These are phyloP conservation scores for Begonia peltatifolia DNA, from an alignment of 306 rosid genomes.

Conservation along the genomic window DNA sequence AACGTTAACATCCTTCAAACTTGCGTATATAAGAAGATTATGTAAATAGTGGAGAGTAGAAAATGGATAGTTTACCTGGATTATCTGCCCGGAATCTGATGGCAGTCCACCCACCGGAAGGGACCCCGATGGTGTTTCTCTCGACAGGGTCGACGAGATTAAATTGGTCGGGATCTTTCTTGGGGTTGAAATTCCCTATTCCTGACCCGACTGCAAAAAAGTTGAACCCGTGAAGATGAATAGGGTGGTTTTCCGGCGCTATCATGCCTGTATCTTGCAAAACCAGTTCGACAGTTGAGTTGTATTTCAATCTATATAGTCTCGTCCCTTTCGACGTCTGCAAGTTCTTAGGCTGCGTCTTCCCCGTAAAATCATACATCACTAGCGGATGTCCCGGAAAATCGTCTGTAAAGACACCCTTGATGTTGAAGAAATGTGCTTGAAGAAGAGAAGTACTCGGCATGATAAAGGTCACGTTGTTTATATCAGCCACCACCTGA, in stretches of 20 bases:
- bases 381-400: slow-evolving; percentile 49
- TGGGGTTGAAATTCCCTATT: slow-evolving; percentile 48
- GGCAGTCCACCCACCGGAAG: slow-evolving; percentile 74
- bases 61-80: slow-evolving; percentile 38
- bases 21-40: no score
- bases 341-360: slow-evolving; percentile 33
- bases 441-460: slow-evolving; percentile 62
- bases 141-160: slow-evolving; percentile 75
- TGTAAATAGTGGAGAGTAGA: no score
- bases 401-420: slow-evolving; percentile 67
- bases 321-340: slow-evolving; percentile 48
- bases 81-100: slow-evolving; percentile 79
- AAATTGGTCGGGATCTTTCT: slow-evolving; percentile 43
- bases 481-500: slow-evolving; percentile 54
- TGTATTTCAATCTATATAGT: slow-evolving; percentile 58
- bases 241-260: slow-evolving; percentile 69
- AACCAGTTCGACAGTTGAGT: slow-evolving; percentile 60
- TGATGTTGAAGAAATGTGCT: slow-evolving; percentile 66
- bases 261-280: slow-evolving; percentile 80
- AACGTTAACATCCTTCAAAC: not conserved
- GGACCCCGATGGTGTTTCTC: slow-evolving; percentile 71
- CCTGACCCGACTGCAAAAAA: slow-evolving; percentile 73
- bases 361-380: slow-evolving; percentile 44
- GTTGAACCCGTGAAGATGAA: slow-evolving; percentile 79
- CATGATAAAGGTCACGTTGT: slow-evolving; percentile 70